Evolutionary conservation across 2,329 filamentous ascomycete genomes (phyloP).

Genomic region (Nigrograna mackinnonii): DNA sequence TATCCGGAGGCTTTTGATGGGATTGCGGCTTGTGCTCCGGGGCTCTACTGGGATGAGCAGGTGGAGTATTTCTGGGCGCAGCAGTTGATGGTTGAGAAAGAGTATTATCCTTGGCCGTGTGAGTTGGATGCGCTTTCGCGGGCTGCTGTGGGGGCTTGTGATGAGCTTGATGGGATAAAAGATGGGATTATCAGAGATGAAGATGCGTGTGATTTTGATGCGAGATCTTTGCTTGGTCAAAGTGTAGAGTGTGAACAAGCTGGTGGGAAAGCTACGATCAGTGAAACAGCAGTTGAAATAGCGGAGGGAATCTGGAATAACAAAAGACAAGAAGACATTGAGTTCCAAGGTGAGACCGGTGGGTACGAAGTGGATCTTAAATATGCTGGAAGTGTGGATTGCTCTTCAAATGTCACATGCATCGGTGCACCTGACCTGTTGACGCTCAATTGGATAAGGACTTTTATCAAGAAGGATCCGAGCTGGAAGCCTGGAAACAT

Average conservation of each 20-base stretch:
- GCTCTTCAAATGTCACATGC: slow-evolving; percentile 1
- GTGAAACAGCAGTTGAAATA: neutral
- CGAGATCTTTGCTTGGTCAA: neutral
- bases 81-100: slow-evolving; percentile 25
- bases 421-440: neutral
- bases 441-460: neutral
- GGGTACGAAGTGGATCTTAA: neutral
- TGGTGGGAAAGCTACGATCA: slow-evolving; percentile 1
- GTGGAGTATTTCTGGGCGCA: slow-evolving; percentile 12
- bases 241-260: slow-evolving; percentile 9
- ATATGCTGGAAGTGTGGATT: neutral
- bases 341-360: neutral
- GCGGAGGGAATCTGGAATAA: neutral
- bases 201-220: neutral
- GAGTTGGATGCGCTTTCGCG: neutral
- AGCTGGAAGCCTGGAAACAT: neutral
- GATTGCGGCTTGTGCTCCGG: slow-evolving; percentile 44
- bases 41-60: slow-evolving; percentile 34
- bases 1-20: slow-evolving; percentile 44
- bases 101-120: neutral
- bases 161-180: neutral
- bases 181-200: neutral
- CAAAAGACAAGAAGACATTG: neutral
- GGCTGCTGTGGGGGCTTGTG: neutral
- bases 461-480: slow-evolving; percentile 4